Evolutionary conservation across 2,329 filamentous ascomycete genomes (phyloP), one percentile per base, ranked within the genome.

Genomic region (Periconia sp.): DNA sequence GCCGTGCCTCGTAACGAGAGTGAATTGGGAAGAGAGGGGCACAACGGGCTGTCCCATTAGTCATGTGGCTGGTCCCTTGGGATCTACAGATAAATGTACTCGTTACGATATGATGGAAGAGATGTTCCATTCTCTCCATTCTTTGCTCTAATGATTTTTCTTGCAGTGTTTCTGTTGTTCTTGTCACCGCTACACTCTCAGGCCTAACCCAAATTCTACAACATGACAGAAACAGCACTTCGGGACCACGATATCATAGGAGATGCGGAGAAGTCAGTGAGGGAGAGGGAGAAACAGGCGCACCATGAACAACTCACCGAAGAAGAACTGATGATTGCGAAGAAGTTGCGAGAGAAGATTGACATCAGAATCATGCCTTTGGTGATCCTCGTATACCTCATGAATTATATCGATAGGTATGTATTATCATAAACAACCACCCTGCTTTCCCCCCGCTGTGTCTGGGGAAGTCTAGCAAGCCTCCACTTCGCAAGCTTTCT

Each of bases 321-420:
- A 3, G 62, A 64, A 37, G 64, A 67, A 46, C 47, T 61, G 43
- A 51, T 53, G 14, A 58, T 63, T 35, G 61, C 59, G 45, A 60
- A 52, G 47, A 62, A 52, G 41, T 44, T 63, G 54, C 19, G 53
- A 15, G 41, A 42, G 15, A 62, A 56, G 50, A 60, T 63, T 44
- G 61, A 63, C 35, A 41, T 54, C 20, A 50, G 61, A 11, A 60
- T 63, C 46, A 57, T 63, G 49, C 61, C 61, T 2, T 15, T 63
- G 42, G 53, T 63, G 1, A 63, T 62, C 19, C 37, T 63, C 27
- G 58, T 63, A 11, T 63, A 62, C 44, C 56, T 62, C 10, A 57
- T 55, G 52, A 64, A 64, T 40, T 64, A 64, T 42, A 54, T 62
- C 23, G 61, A 64, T 49, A 52, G 59, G 57, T 59, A 50, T 11